Base-by-base conservation (phyloP, 192 early-diverging fungal genomes). In the Phlyctochytrium arcticum region DNA sequence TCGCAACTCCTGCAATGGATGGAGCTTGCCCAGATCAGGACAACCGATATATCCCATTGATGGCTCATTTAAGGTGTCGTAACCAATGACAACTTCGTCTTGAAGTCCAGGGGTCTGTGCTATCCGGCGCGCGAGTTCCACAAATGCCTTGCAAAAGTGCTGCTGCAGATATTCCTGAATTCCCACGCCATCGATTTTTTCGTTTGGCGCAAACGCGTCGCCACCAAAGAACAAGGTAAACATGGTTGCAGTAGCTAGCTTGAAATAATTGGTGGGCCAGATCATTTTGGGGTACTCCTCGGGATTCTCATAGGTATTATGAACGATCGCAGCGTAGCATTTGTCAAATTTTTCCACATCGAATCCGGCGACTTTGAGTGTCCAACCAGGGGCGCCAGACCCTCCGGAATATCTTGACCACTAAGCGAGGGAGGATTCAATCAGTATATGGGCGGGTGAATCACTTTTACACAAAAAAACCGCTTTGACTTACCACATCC, bases 181-280 rank as follows among this genome's bases (percentile, higher is more conserved):
- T 42, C 48, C 63, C 23, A 48, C 53, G 32, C 58, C 70, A 29
- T 24, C 51, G 44, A 65, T 50, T 26, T 4, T 23, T 2, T 74
- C 51, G 19, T 78, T 65, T 0, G 89, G 88, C 21, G 90, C 89
- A 79, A 90, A 92, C 6, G 77, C 84, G 24, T 80, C 73, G 15
- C 90, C 90, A 6, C 75, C 90, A 69, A 78, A 79, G 48, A 79
- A 79, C 6, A 79, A 37, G 0, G 90, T 90, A 57, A 92, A 92
- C 90, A 92, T 92, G 10, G 89, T 91, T 26, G 84, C 83, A 35
- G 76, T 71, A 4, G 89, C 90, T 4, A 92, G 78, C 61, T 92
- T 92, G 31, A 79, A 84, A 64, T 91, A 90, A 71, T 92, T 91
- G 35, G 90, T 90, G 1, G 89, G 82, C 90, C 90, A 92, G 76